Evolutionary conservation across 345 rosid genomes (phyloP).

Genomic region (Hirschfeldia incana): DNA sequence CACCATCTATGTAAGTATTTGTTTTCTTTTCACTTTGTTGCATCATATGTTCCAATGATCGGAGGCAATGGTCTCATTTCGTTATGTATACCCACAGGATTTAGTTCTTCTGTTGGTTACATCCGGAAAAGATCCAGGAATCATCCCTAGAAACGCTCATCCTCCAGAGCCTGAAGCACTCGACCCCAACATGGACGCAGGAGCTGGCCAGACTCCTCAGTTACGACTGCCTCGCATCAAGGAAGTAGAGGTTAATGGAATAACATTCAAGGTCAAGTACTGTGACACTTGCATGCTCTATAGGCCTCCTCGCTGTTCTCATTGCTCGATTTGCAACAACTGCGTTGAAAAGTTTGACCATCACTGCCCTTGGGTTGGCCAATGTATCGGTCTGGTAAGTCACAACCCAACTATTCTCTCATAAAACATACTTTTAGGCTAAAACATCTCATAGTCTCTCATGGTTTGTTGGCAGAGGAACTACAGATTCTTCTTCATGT

Average conservation of each 20-base stretch:
- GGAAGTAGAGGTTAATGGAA: conserved; percentile 83
- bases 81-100: no score
- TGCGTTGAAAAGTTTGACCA: conserved; percentile 96
- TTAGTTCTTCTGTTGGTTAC: conserved; percentile 81
- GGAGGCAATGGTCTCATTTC: background rate
- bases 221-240: conserved; percentile 80
- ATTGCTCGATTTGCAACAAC: conserved; percentile 98
- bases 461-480: conserved; percentile 75
- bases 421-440: background rate
- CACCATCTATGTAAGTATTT: conserved; percentile 64
- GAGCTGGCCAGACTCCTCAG: conserved; percentile 78
- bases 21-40: background rate
- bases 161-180: conserved; percentile 91
- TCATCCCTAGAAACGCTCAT: conserved; percentile 87
- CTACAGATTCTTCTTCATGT: conserved; percentile 96
- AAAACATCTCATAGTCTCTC: background rate
- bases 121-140: conserved; percentile 98
- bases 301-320: conserved; percentile 97
- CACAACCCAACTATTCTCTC: background rate
- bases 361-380: conserved; percentile 99
- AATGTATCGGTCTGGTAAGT: conserved; percentile 92
- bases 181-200: conserved; percentile 59
- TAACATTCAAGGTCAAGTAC: conserved; percentile 75
- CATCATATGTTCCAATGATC: background rate
- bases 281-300: conserved; percentile 99